Base-by-base conservation (phyloP, 352 stramenopile genomes). In the Globisporangium recalcitrans region DNA sequence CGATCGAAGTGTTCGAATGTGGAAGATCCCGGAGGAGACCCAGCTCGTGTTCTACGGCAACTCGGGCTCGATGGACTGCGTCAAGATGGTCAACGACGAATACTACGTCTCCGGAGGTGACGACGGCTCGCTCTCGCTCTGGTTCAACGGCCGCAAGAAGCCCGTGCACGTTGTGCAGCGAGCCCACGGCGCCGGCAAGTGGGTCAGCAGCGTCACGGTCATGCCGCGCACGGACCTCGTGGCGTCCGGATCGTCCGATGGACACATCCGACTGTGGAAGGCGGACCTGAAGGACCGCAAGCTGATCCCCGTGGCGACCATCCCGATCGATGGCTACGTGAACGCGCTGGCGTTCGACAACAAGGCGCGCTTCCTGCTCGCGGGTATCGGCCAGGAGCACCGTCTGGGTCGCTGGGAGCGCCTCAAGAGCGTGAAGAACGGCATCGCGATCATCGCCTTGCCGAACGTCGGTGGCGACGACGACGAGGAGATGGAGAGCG, bases 11-110 rank as follows among this genome's bases (percentile, higher is more conserved):
- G 85, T 98, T 56, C 91, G 94, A 32, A 78, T 97, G 63, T 98
- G 95, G 95, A 98, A 98, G 85, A 96, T 98, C 60, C 82, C 90
- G 0, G 92, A 97, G 65, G 90, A 97, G 69, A 97, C 90, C 1
- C 94, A 98, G 68, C 80, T 98, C 52, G 90, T 98, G 52, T 97
- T 98, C 42, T 94, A 95, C 58, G 90, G 91, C 57, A 89, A 91
- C 69, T 88, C 81, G 60, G 84, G 84, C 60, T 93, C 83, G 31
- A 94, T 98, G 76, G 94, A 97, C 71, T 97, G 85, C 67, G 75
- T 96, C 64, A 85, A 88, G 58, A 97, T 97, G 88, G 65, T 97
- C 64, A 95, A 80, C 34, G 90, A 97, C 62, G 85, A 97, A 69
- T 95, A 94, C 69, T 98, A 97, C 68, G 75, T 98, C 26, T 97